Evolutionary conservation across 768 basidiomycete genomes (phyloP).

Genomic region (Paxillus involutus): DNA sequence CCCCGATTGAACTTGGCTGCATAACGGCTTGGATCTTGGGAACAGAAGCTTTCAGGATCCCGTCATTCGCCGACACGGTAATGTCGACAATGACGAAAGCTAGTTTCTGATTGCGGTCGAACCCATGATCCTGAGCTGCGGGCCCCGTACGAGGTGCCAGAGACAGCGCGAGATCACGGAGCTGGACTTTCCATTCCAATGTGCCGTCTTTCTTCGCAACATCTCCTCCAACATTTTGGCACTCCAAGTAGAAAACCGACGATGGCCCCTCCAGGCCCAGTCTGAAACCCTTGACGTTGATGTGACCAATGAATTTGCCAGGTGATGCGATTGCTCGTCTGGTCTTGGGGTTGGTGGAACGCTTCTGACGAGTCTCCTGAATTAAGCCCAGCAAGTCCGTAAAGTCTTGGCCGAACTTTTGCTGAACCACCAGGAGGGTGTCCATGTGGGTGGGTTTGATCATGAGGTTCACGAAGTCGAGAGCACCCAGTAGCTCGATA

Average conservation of each 20-base stretch:
- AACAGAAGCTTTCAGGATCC: constrained; percentile 51
- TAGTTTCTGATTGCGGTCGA: constrained; percentile 63
- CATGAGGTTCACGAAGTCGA: constrained; percentile 71
- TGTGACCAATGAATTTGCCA: constrained; percentile 45
- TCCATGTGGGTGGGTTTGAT: constrained; percentile 86
- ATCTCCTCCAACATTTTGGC: constrained; percentile 68
- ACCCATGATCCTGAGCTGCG: constrained; percentile 35
- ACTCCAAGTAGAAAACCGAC: constrained; percentile 74
- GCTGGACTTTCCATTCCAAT: constrained; percentile 63
- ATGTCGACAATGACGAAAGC: constrained; percentile 87
- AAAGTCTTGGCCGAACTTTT: constrained; percentile 89
- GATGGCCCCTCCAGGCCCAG: constrained; percentile 74
- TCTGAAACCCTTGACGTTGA: constrained; percentile 78
- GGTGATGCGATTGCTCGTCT: constrained; percentile 14
- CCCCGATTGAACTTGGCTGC: constrained; percentile 91
- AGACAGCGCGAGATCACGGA: constrained; percentile 81
- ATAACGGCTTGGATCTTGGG: constrained; percentile 88
- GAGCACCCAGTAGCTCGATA: constrained; percentile 54
- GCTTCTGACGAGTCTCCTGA: constrained; percentile 52
- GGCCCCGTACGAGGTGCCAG: constrained; percentile 60
- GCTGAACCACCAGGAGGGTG: constrained; percentile 77
- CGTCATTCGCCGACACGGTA: constrained; percentile 40
- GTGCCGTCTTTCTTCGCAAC: constrained; percentile 43
- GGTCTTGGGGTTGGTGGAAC: constrained; percentile 9
- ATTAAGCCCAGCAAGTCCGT: constrained; percentile 73